These are phyloP conservation scores for Sporothrix pseudoabietina DNA, from an alignment of 2,329 filamentous ascomycete species.

Conservation along the genomic window DNA sequence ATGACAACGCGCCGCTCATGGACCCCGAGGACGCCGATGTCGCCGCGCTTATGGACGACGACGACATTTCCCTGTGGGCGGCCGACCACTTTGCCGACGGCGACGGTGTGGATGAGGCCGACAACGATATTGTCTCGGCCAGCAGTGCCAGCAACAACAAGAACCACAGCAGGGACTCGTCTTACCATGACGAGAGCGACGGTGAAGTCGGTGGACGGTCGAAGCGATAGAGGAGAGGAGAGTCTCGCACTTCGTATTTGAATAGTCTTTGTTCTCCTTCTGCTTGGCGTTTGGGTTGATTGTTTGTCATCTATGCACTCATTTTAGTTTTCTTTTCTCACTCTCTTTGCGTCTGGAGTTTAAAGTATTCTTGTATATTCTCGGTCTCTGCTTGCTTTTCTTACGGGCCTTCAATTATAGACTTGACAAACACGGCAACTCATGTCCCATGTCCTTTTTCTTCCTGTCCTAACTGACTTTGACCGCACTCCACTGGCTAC, in stretches of 20 bases:
- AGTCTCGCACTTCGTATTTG: neutral
- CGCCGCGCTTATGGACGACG: conserved; percentile 59
- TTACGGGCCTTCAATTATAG: neutral
- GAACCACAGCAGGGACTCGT: neutral
- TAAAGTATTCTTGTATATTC: neutral
- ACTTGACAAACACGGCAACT: neutral
- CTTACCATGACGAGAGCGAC: conserved; percentile 31
- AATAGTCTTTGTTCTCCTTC: neutral
- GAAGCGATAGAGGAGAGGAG: conserved; percentile 13
- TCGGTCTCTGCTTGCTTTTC: neutral
- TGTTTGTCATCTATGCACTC: conserved; percentile 11
- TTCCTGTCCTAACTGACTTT: no score
- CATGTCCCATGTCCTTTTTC: neutral
- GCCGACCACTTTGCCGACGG: conserved; percentile 44
- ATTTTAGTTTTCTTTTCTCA: neutral
- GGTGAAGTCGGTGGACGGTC: neutral
- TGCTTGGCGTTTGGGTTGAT: conserved; percentile 10
- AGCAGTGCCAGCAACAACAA: neutral
- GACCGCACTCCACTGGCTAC: neutral
- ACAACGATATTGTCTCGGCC: neutral
- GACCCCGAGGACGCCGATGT: conserved; percentile 51
- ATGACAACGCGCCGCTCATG: conserved; percentile 37
- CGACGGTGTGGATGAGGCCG: conserved; percentile 25
- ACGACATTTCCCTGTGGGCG: conserved; percentile 63
- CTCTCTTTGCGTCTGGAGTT: neutral